These are phyloP conservation scores for Quaeritorhiza haematococci DNA, from an alignment of 371 early-diverging fungal genomes.

Conservation along the genomic window DNA sequence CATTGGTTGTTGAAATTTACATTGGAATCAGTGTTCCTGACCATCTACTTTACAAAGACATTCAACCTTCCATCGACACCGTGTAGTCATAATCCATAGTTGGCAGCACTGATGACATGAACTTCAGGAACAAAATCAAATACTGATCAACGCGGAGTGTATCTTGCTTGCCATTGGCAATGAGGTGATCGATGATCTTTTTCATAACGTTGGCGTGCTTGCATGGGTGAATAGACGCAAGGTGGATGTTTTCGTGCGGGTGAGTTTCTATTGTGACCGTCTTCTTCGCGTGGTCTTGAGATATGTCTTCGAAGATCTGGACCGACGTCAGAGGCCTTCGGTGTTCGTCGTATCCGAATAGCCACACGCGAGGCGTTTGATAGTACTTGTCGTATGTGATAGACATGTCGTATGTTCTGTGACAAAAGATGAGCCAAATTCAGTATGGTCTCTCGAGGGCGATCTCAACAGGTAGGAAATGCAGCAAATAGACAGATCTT, in stretches of 20 bases:
- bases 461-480: not conserved
- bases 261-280: slow-evolving; percentile 96
- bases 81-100: slow-evolving; percentile 98
- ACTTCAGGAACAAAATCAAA: slow-evolving; percentile 89
- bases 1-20: no score
- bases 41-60: no score
- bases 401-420: slow-evolving; percentile 85
- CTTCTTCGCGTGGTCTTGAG: slow-evolving; percentile 95
- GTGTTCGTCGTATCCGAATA: slow-evolving; percentile 93
- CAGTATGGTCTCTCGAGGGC: slow-evolving; percentile 73
- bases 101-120: slow-evolving; percentile 92
- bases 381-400: slow-evolving; percentile 99
- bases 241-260: slow-evolving; percentile 77
- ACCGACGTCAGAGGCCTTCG: slow-evolving; percentile 76
- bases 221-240: slow-evolving; percentile 96
- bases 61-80: slow-evolving; percentile 54
- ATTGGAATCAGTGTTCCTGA: no score
- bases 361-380: slow-evolving; percentile 93
- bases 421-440: slow-evolving; percentile 18
- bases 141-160: slow-evolving; percentile 89
- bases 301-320: slow-evolving; percentile 93
- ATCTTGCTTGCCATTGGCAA: slow-evolving; percentile 51
- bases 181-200: slow-evolving; percentile 80
- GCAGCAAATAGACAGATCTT: not conserved
- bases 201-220: slow-evolving; percentile 97